Evolutionary conservation across 805 yeast genomes (phyloP), one percentile per base, ranked within the genome.

Genomic region (Lachancea sp.): DNA sequence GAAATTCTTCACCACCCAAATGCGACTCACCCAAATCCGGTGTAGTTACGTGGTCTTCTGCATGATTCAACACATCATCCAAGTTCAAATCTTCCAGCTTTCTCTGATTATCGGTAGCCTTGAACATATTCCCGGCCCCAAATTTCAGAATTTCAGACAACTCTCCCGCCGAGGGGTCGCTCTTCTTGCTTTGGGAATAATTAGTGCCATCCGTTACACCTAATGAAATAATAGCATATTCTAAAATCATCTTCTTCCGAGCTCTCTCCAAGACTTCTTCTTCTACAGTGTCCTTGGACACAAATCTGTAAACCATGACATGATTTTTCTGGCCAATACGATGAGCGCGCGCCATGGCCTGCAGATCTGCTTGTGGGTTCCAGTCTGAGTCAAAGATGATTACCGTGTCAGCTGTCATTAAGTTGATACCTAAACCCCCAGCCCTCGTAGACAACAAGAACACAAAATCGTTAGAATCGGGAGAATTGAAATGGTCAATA

Each of bases 301-400:
- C 97, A 67, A 92, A 85, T 58, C 99, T 72, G 60, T 92, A 92
- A 13, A 92, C 97, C 79, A 87, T 86, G 26, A 92, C 99, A 64
- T 92, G 98, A 54, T 86, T 88, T 64, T 89, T 92, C 63, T 92
- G 99, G n/a, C 99, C 99, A 60, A 92, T 92, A 70, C 99, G 80
- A 67, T 92, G 99, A 2, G 98, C 98, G 65, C 98, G 79, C 0
- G 98, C 98, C 98, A 92, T 92, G 1, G 98, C 98, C 65, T 92
- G 98, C 55, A 92, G 70, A 72, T 92, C 98, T 0, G 98, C 98
- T 63, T 92, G 98, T 0, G 98, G 98, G 59, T 92, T 92, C 98
- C 98, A 92, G 67, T 92, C 98, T 4, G 96, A 86, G 64, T 92
- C 98, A 65, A 92, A 92, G 29, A 92, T 90, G 52, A 92, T 86